A percentile compares a stretch with the other conserved stretches of the same genome.
Conservation (phyloP, 257 asterid genomes). For the Petunia axillaris region DNA sequence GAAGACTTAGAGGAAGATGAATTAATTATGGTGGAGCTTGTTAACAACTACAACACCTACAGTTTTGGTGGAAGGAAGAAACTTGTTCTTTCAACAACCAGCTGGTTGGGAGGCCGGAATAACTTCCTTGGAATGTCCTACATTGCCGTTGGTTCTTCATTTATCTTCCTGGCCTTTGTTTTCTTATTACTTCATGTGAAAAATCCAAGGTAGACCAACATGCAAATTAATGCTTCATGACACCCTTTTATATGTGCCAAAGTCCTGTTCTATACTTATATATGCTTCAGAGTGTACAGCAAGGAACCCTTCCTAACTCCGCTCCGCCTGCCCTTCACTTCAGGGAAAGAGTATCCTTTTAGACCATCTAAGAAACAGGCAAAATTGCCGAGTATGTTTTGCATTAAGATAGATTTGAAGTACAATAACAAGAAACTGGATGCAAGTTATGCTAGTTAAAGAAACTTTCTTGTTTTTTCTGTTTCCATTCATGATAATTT, state of each 20-base stretch:
- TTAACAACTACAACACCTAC: constrained; percentile 78
- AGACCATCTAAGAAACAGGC: neutral
- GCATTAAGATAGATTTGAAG: constrained; percentile 15
- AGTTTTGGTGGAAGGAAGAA: constrained; percentile 75
- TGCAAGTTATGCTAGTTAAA: constrained; percentile 11
- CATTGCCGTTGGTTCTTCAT: constrained; percentile 52
- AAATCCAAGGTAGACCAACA: constrained; percentile 58
- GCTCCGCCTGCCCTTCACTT: neutral
- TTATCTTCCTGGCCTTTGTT: constrained; percentile 51
- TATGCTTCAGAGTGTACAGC: constrained; percentile 4
- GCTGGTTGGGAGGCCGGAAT: constrained; percentile 77
- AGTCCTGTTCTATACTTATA: constrained; percentile 17
- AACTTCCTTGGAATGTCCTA: constrained; percentile 68
- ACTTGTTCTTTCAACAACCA: constrained; percentile 68
- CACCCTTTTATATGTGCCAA: constrained; percentile 24
- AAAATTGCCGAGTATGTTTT: constrained; percentile 4
- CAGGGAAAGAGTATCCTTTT: neutral
- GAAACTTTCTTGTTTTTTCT: neutral
- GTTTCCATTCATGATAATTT: constrained; percentile 6
- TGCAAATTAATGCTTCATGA: neutral
- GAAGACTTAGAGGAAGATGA: constrained; percentile 64
- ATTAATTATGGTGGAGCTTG: constrained; percentile 46
- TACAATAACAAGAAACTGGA: neutral
- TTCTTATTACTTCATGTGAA: constrained; percentile 62
- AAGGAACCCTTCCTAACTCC: neutral